Evolutionary conservation across 169 alveolate species (phyloP).

Genomic region (Plasmodium billcollinsi): DNA sequence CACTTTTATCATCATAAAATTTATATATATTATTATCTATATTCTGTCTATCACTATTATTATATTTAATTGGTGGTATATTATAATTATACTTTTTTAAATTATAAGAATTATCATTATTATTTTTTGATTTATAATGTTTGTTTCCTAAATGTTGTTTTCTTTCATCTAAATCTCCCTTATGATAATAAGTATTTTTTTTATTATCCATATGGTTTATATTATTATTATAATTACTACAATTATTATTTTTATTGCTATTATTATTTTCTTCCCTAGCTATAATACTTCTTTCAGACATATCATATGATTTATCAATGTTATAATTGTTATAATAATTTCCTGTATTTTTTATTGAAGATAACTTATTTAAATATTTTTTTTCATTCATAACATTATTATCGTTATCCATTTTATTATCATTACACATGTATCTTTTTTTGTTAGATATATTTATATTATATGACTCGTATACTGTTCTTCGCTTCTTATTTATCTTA

Average conservation of each 20-base stretch:
- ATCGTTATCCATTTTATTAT: conserved; percentile 9
- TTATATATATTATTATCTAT: background rate
- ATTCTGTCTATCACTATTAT: background rate
- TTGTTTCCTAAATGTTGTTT: background rate
- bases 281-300: background rate
- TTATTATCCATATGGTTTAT: background rate
- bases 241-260: background rate
- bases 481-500: conserved; percentile 7
- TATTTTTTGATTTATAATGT: background rate
- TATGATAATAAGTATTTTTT: background rate
- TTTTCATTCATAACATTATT: background rate
- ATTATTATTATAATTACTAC: background rate
- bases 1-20: background rate
- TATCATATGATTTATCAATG: background rate
- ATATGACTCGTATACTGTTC: background rate
- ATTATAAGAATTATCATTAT: background rate
- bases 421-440: background rate
- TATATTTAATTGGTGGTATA: background rate
- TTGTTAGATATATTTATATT: background rate
- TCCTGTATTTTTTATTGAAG: background rate
- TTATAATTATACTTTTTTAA: background rate
- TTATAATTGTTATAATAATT: background rate
- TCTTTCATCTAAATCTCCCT: background rate
- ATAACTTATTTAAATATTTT: background rate
- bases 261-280: background rate